phyloP scores from a whole-genome alignment of 352 stramenopile genomes.

The Phytophthora lateralis region DNA sequence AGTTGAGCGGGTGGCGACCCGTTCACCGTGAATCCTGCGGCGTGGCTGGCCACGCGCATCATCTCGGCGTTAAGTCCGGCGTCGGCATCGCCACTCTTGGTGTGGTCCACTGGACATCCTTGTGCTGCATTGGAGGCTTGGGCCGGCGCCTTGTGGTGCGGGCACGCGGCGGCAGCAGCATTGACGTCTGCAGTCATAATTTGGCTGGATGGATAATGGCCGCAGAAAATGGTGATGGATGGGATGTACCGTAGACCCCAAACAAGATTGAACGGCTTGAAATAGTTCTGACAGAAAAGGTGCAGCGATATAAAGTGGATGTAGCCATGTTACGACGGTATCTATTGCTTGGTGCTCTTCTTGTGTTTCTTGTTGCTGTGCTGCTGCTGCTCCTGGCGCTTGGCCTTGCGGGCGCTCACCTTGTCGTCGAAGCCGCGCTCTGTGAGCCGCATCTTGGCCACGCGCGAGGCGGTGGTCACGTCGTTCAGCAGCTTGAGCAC shows the following conservation, averaged over 20 bases:
- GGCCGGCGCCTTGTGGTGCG: constrained; percentile 29
- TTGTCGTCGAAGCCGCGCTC: constrained; percentile 91
- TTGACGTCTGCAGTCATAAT: constrained; percentile 80
- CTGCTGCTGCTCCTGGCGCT: constrained; percentile 63
- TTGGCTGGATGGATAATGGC: constrained; percentile 1
- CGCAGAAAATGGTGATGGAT: constrained; percentile 11
- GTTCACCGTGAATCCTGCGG: constrained; percentile 42
- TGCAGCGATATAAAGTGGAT: not conserved
- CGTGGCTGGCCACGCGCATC: constrained; percentile 54
- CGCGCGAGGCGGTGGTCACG: constrained; percentile 93
- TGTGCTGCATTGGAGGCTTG: not conserved
- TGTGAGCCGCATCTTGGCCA: constrained; percentile 93
- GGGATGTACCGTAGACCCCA: not conserved
- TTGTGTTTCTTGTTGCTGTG: constrained; percentile 33
- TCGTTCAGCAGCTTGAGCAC: constrained; percentile 95
- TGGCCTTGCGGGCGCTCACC: constrained; percentile 67
- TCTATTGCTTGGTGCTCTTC: constrained; percentile 15
- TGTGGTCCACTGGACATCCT: constrained; percentile 27
- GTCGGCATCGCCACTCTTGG: constrained; percentile 11
- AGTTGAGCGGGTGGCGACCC: constrained; percentile 36
- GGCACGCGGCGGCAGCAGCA: constrained; percentile 56
- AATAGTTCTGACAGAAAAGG: not conserved
- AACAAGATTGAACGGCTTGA: not conserved
- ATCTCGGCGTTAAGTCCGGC: constrained; percentile 65
- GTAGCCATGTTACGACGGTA: constrained; percentile 1